A percentile compares a stretch with the other conserved stretches of the same genome.
phyloP scores from a whole-genome alignment of 192 early-diverging fungal genomes.

The Entomortierella chlamydospora region DNA sequence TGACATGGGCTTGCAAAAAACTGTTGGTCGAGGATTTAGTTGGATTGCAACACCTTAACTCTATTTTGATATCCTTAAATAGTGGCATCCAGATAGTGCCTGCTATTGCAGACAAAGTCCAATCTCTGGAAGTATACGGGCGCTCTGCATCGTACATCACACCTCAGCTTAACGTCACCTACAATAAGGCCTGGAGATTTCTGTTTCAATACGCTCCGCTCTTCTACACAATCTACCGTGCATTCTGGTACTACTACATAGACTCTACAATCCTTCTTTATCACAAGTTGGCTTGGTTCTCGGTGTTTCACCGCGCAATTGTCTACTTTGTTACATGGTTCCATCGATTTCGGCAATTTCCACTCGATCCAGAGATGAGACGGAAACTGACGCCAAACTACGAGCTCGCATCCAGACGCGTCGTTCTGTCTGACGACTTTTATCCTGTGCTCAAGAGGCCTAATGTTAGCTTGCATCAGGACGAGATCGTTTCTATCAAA shows the following conservation, averaged over 20 bases:
- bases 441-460: conserved; percentile 19
- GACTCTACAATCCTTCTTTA: conserved; percentile 40
- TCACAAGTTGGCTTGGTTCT: conserved; percentile 43
- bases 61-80: background rate
- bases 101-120: conserved; percentile 48
- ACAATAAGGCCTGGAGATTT: conserved; percentile 29
- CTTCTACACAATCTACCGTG: conserved; percentile 45
- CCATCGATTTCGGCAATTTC: conserved; percentile 38
- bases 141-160: conserved; percentile 57
- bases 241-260: conserved; percentile 24
- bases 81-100: conserved; percentile 57
- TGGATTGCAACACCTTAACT: no score
- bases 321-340: conserved; percentile 40
- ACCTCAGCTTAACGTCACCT: conserved; percentile 34
- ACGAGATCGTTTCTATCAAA: conserved; percentile 33
- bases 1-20: background rate
- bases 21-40: no score
- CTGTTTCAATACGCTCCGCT: conserved; percentile 51
- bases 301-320: conserved; percentile 22
- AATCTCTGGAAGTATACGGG: conserved; percentile 55
- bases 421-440: conserved; percentile 35
- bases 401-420: conserved; percentile 20
- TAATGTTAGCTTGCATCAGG: conserved; percentile 52
- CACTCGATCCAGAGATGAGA: conserved; percentile 11
- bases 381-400: conserved; percentile 33